Base-by-base conservation (phyloP, 2,329 filamentous ascomycete genomes). In the Aspergillus japonicus region DNA sequence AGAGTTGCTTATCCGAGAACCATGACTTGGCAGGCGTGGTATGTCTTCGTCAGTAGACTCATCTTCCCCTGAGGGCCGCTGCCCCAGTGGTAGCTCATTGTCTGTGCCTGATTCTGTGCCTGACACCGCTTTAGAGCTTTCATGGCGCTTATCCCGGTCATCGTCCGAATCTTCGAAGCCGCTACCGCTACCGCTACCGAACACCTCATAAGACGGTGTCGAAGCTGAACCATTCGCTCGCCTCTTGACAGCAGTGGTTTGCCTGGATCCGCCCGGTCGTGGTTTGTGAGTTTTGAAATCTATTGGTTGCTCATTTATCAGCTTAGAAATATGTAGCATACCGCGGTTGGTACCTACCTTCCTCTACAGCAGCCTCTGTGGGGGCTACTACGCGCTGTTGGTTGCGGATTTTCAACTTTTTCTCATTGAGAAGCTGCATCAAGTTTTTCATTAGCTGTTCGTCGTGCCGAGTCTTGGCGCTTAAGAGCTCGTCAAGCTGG, bases 401-500 rank as follows among this genome's bases (percentile, higher is more conserved):
- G 65, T 87, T 85, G 53, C 86, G 75, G 52, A 88, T 87, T 68
- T 88, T 88, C 5, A 85, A 76, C 73, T 88, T 88, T 73, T 88
- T 88, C 62, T 83, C 81, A 59, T 88, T 88, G 8, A 88, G 73
- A 24, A 88, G 67, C 51, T 81, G 78, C 56, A 79, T 79, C 62
- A 87, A 87, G 67, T 85, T 86, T 57, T 78, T 76, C n/a, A 88
- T 71, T 63, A 88, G 72, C 50, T 81, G 79, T 19, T 81, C 77
- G 63, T 88, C 85, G 60, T 87, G 81, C 54, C 83, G 80, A 62
- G 75, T 75, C 66, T 87, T 88, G 1, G 82, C 80, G 59, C 77
- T 74, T 61, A 85, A 78, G n/a, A 88, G 78, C 54, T 86, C 83
- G 33, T 85, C 78, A 8, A 88, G 76, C 66, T 87, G 83, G 26